These are phyloP conservation scores for Blastobotrys peoriensis DNA, from an alignment of 805 yeast genomes.

Conservation along the genomic window DNA sequence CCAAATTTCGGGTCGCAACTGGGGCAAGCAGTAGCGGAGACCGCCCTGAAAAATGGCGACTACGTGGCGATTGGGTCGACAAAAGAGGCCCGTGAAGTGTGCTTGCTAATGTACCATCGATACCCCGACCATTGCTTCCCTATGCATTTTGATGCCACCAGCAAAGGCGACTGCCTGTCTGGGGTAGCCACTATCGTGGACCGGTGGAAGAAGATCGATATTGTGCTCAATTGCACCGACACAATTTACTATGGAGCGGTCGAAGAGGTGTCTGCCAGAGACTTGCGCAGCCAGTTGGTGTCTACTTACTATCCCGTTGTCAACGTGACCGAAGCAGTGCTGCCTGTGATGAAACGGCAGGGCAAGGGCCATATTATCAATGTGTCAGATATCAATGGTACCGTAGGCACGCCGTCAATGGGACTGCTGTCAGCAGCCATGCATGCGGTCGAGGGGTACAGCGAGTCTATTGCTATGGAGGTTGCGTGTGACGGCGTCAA, in stretches of 20 bases:
- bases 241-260: slow-evolving; percentile 17
- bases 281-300: slow-evolving; percentile 17
- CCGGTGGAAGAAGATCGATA: slow-evolving; percentile 17
- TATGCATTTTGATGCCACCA: slow-evolving; percentile 3
- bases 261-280: slow-evolving; percentile 15
- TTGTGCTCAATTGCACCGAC: slow-evolving; percentile 14
- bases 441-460: slow-evolving; percentile 30
- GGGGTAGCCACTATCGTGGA: slow-evolving; percentile 16
- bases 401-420: slow-evolving; percentile 26
- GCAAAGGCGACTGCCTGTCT: slow-evolving; percentile 13
- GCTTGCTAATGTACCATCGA: background rate
- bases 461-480: slow-evolving; percentile 28
- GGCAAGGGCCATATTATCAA: slow-evolving; percentile 27
- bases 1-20: background rate
- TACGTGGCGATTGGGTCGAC: background rate
- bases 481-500: slow-evolving; percentile 25
- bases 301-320: slow-evolving; percentile 10
- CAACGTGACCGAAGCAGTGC: slow-evolving; percentile 23
- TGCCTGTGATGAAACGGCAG: slow-evolving; percentile 23
- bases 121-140: background rate
- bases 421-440: slow-evolving; percentile 25
- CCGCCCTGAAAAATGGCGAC: background rate
- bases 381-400: slow-evolving; percentile 24
- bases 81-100: background rate
- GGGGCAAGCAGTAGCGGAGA: slow-evolving; percentile 2